These are phyloP conservation scores for Trametes cubensis DNA, from an alignment of 768 basidiomycete genomes.

Conservation along the genomic window DNA sequence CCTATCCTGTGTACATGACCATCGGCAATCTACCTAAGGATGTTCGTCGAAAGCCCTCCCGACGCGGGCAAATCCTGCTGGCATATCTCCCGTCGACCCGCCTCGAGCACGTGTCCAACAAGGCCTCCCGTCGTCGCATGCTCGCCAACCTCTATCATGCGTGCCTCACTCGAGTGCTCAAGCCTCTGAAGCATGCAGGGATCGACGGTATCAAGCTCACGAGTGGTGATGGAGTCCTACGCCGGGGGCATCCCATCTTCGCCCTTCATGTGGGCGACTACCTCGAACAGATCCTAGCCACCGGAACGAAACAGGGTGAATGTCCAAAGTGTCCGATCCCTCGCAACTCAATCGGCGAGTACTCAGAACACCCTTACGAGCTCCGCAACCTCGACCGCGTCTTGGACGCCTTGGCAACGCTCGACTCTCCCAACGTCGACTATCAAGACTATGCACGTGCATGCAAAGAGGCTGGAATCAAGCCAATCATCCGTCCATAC, in stretches of 20 bases:
- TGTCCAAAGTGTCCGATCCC: slow-evolving; percentile 17
- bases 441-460: no score
- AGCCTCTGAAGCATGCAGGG: slow-evolving; percentile 36
- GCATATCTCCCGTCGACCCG: slow-evolving; percentile 30
- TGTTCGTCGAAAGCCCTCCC: slow-evolving; percentile 23
- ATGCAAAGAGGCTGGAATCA: slow-evolving; percentile 19
- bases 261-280: slow-evolving; percentile 30
- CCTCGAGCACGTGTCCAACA: slow-evolving; percentile 19
- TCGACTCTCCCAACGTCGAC: no score
- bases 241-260: slow-evolving; percentile 37
- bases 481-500: slow-evolving; percentile 7
- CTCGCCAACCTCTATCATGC: slow-evolving; percentile 43
- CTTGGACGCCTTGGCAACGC: slow-evolving; percentile 2
- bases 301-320: slow-evolving; percentile 16
- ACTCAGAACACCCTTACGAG: neutral
- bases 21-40: slow-evolving; percentile 34
- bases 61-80: slow-evolving; percentile 23
- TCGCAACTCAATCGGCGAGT: neutral
- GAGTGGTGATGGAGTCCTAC: slow-evolving; percentile 42
- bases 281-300: slow-evolving; percentile 26
- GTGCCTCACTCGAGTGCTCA: slow-evolving; percentile 35
- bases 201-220: slow-evolving; percentile 35
- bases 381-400: slow-evolving; percentile 4
- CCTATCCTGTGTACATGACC: slow-evolving; percentile 36
- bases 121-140: slow-evolving; percentile 27